phyloP scores from a whole-genome alignment of 2,329 filamentous ascomycete genomes.

The Paracoccidioides lutzii region DNA sequence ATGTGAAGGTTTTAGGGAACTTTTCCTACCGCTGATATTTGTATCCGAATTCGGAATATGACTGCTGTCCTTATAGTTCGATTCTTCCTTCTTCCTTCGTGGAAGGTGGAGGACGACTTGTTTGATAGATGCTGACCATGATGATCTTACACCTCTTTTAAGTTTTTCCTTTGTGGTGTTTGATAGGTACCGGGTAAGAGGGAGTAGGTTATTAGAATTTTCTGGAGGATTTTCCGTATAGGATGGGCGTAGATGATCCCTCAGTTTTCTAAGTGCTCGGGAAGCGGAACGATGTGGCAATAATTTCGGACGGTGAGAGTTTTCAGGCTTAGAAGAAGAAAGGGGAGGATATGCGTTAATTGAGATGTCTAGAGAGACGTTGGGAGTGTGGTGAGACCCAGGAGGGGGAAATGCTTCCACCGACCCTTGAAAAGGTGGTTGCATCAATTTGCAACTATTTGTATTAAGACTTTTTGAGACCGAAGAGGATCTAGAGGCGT shows the following conservation, averaged over 20 bases:
- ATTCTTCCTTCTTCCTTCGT: background rate
- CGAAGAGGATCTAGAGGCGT: background rate
- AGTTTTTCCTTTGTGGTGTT: background rate
- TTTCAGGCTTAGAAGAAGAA: background rate
- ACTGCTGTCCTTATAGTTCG: background rate
- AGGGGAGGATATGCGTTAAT: background rate
- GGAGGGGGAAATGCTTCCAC: background rate
- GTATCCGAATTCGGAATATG: background rate
- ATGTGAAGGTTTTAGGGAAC: background rate
- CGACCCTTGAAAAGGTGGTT: background rate
- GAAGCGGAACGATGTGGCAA: background rate
- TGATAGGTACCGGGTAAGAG: background rate
- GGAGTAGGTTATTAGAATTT: background rate
- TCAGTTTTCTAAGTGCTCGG: background rate
- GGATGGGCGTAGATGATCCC: background rate
- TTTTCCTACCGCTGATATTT: background rate
- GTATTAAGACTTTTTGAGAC: background rate
- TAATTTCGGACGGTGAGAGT: background rate
- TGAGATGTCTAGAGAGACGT: background rate
- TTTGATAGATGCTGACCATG: background rate
- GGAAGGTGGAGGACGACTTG: background rate
- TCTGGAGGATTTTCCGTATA: background rate
- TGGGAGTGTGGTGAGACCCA: background rate
- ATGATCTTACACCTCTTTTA: background rate
- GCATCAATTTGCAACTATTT: background rate